Base-by-base conservation (phyloP, 1,284 basidiomycete genomes). In the Leccinum brunneo-olivaceum region DNA sequence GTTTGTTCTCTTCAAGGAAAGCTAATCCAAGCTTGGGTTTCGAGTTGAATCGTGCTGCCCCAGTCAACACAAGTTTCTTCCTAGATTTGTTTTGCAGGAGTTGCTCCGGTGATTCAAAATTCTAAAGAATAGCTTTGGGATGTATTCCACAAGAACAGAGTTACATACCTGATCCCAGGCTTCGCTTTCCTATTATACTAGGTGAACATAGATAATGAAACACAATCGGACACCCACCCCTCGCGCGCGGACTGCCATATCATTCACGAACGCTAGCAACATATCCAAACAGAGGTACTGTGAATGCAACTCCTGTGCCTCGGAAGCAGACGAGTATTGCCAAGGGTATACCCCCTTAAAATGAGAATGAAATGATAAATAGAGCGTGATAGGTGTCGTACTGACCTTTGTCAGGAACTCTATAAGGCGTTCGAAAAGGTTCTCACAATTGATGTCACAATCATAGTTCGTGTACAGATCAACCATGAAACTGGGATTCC, bases 401-500 rank as follows among this genome's bases (percentile, higher is more conserved):
- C 56, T 37, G 53, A 86, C 90, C 74, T 85, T 84, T 2, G 88
- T 90, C 50, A 97, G 69, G 65, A 98, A 98, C 16, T 84, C 84
- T 45, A 96, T 72, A n/a, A 98, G 66, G 7, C 89, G 74, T 61
- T 98, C 93, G 57, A 95, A 97, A 47, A 98, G 68, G 61, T 98
- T 94, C 68, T 98, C 94, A 64, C 90, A 94, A 58, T 98, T 94
- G 50, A 89, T 82, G 57, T 97, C 90, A 61, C 93, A 98, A 63
- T 99, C 96, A 64, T 96, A 98, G 64, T 98, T 98, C 47, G 83
- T 76, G 71, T 91, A 99, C 9, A 98, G 71, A 59, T 97, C 91
- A 35, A 96, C 90, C 84, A 97, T 91, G 66, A 95, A 94, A 57
- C 84, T 86, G 1, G 86, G 78, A 54, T 85, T 78, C 5, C 84